A percentile compares a stretch with the other conserved stretches of the same genome.
Conservation (phyloP, 1,284 basidiomycete species). For the Boletus sp. region DNA sequence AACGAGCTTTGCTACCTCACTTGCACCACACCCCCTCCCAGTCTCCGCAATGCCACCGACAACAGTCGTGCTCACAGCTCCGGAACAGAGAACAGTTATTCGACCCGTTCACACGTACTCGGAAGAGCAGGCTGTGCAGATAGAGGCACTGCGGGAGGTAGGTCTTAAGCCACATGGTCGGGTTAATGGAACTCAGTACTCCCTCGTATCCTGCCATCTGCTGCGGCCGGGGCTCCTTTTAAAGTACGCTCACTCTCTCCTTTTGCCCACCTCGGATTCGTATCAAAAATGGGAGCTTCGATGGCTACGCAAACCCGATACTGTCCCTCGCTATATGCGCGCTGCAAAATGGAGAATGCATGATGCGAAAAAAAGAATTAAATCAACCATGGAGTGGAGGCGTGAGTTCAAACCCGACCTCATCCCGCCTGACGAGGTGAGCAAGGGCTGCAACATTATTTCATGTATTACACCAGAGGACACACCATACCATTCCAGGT, state of each 20-base stretch:
- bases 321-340: conserved; percentile 76
- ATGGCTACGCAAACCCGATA: conserved; percentile 72
- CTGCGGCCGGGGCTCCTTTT: neutral
- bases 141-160: conserved; percentile 62
- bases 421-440: conserved; percentile 71
- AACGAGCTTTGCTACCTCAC: neutral
- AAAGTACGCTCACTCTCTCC: conserved; percentile 62
- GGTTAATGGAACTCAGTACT: neutral
- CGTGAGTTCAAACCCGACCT: conserved; percentile 79
- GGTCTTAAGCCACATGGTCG: conserved; percentile 11
- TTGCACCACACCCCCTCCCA: neutral
- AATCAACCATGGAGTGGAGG: conserved; percentile 76
- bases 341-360: conserved; percentile 79
- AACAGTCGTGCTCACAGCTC: conserved; percentile 41
- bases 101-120: conserved; percentile 59
- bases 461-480: neutral
- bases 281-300: conserved; percentile 74
- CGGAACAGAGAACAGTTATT: conserved; percentile 43
- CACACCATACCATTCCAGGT: conserved; percentile 36
- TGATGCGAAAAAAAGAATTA: conserved; percentile 74
- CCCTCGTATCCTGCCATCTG: neutral
- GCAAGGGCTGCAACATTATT: conserved; percentile 9
- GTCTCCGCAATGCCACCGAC: conserved; percentile 34
- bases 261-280: conserved; percentile 61
- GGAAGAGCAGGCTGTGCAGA: conserved; percentile 56